Percentiles rank a stretch among this genome's conserved stretches.
These are phyloP conservation scores for Gnomoniopsis sp. DNA, from an alignment of 2,329 filamentous ascomycete genomes.

Conservation along the genomic window DNA sequence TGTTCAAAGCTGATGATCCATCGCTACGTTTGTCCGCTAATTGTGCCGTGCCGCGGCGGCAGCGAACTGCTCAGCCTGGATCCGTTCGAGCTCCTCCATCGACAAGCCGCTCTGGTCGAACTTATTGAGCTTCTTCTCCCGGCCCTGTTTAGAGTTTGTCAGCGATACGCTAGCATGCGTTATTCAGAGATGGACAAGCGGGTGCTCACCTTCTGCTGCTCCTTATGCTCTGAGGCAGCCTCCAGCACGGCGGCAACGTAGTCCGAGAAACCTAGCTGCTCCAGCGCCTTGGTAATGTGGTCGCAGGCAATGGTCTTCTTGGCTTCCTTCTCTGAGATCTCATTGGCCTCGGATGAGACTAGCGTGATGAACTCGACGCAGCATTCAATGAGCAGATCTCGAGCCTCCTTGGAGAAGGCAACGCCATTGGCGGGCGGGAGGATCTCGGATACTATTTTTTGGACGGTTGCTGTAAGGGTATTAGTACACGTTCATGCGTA, in stretches of 20 bases:
- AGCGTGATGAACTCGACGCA: slow-evolving; percentile 99
- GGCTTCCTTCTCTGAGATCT: slow-evolving; percentile 96
- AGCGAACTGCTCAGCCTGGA: slow-evolving; percentile 90
- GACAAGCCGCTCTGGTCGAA: slow-evolving; percentile 92
- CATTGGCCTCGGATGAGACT: slow-evolving; percentile 97
- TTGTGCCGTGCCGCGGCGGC: slow-evolving; percentile 73
- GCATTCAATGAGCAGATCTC: slow-evolving; percentile 94
- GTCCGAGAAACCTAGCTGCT: slow-evolving; percentile 87
- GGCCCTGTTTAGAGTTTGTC: slow-evolving; percentile 54
- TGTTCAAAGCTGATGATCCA: neutral
- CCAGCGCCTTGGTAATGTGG: slow-evolving; percentile 91
- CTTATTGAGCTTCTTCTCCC: slow-evolving; percentile 96
- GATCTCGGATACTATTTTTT: slow-evolving; percentile 91
- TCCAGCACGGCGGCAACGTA: slow-evolving; percentile 86
- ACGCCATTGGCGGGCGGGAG: slow-evolving; percentile 71
- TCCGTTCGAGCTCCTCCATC: slow-evolving; percentile 80
- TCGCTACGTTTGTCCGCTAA: slow-evolving; percentile 24
- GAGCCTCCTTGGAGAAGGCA: slow-evolving; percentile 90
- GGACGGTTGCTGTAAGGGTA: slow-evolving; percentile 56
- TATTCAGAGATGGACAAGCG: slow-evolving; percentile 41
- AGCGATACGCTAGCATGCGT: slow-evolving; percentile 42
- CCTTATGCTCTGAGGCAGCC: slow-evolving; percentile 88
- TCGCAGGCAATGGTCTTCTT: slow-evolving; percentile 99
- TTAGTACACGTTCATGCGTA: neutral
- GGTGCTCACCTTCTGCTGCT: slow-evolving; percentile 74